Conservation (phyloP, 495 filamentous ascomycete genomes). For the Aspergillus nidulans region DNA sequence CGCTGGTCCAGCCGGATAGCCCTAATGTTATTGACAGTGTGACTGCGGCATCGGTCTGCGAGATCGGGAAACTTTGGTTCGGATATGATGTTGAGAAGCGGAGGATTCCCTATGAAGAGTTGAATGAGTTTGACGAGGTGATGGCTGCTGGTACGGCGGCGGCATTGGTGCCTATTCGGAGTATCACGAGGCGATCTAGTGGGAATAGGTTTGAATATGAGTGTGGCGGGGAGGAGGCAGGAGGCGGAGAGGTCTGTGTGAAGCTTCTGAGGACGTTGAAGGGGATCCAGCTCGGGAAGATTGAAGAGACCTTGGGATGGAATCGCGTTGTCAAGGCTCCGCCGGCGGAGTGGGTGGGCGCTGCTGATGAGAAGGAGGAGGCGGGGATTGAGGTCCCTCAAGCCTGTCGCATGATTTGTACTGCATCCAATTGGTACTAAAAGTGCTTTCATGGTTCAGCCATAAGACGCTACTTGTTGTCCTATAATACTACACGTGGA, state of each 20-base stretch:
- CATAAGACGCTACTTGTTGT: neutral
- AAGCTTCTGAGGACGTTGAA: conserved; percentile 72
- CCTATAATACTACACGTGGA: neutral
- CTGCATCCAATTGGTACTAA: neutral
- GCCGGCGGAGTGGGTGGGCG: conserved; percentile 30
- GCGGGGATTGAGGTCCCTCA: conserved; percentile 29
- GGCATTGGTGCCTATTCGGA: conserved; percentile 83
- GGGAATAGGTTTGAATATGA: conserved; percentile 66
- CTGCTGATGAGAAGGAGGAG: conserved; percentile 19
- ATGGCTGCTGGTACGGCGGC: conserved; percentile 92
- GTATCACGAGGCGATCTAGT: conserved; percentile 66
- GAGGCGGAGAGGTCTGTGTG: conserved; percentile 65
- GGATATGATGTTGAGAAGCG: conserved; percentile 64
- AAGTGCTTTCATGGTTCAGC: neutral
- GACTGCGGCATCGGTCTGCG: conserved; percentile 64
- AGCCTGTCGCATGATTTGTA: neutral
- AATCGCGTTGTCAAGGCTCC: conserved; percentile 33
- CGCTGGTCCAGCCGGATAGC: conserved; percentile 73
- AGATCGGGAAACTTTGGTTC: conserved; percentile 59
- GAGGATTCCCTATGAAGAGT: conserved; percentile 73
- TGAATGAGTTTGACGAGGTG: conserved; percentile 73
- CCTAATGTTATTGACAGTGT: conserved; percentile 79
- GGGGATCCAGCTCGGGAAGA: conserved; percentile 77
- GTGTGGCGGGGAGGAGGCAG: conserved; percentile 56
- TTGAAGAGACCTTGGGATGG: conserved; percentile 76